A percentile compares a stretch with the other conserved stretches of the same genome.
These are phyloP conservation scores for Salvia rosmarinus DNA, from an alignment of 257 asterid genomes.

Conservation along the genomic window DNA sequence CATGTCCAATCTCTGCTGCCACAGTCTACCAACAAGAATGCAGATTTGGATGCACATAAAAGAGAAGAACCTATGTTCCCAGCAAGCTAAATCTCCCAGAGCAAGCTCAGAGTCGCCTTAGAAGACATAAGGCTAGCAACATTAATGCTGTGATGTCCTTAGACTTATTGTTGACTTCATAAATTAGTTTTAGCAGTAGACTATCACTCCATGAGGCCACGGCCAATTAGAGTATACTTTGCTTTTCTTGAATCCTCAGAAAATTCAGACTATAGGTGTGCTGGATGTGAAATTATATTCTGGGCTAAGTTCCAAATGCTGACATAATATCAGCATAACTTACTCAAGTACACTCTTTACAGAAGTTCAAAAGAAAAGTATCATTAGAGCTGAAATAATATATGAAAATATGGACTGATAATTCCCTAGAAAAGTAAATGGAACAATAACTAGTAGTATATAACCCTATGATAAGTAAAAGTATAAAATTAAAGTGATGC, in stretches of 20 bases:
- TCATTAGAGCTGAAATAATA: background rate
- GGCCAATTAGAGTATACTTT: background rate
- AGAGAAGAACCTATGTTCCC: conserved; percentile 25
- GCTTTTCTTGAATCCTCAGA: background rate
- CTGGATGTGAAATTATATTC: background rate
- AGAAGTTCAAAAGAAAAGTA: background rate
- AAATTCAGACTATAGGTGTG: background rate
- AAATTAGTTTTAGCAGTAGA: background rate
- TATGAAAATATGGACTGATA: background rate
- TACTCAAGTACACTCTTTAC: background rate
- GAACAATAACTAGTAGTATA: background rate
- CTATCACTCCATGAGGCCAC: background rate
- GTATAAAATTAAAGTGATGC: conserved; percentile 13
- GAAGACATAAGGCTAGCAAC: conserved; percentile 27
- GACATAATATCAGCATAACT: conserved; percentile 13
- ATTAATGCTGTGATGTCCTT: conserved; percentile 24
- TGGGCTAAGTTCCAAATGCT: background rate
- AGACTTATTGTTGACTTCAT: conserved; percentile 19
- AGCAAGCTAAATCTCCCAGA: too few species aligned
- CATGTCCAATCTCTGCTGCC: conserved; percentile 57
- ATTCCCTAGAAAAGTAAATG: background rate
- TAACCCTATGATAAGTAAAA: background rate
- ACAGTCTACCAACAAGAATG: conserved; percentile 44
- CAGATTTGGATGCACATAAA: conserved; percentile 39
- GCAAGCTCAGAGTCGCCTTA: conserved; percentile 35